Base-by-base conservation (phyloP, 306 rosid genomes). In the Medicago arabica region DNA sequence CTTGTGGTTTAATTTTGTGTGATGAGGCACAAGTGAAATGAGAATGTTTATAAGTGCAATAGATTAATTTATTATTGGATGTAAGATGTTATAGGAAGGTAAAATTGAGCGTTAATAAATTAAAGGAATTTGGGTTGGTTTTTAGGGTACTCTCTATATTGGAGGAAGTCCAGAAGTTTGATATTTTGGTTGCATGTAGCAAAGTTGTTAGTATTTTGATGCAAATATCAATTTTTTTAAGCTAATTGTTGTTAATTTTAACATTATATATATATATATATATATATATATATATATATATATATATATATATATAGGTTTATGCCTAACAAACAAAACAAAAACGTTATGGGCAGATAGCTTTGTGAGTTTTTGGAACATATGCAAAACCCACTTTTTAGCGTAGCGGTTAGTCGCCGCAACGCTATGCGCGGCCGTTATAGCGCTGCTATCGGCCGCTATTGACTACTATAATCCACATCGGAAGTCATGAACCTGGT, bases 141-240 rank as follows among this genome's bases (percentile, higher is more conserved):
- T 78, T 44, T 34, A 34, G 7, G 7, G 38, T 5, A 5, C 38
- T 34, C 69, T 83, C 88, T 81, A 83, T 31, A 81, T 86, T 88
- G 66, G 85, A 80, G 89, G 92, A 67, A 63, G 6, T 89, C 84
- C 88, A 81, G 34, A 70, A 76, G 61, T 78, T 86, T 17, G 43
- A 44, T 3, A 9, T 43, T 78, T 74, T 65, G 62, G 84, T 87
- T 82, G 55, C 75, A 21, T 69, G 58, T 4, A 18, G 12, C 8
- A 50, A 50, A 34, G 7, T 7, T 19, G 38, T 74, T 74, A n/a
- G 17, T 74, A 51, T 75, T 61, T 23, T 21, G 9, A 16, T 10
- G 21, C 38, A 0, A n/a, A 19, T 50, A 50, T 21, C 10, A 50
- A 15, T 6, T 46, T 34, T 34, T 34, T 49, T 49, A 0, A 49